Base-by-base conservation (phyloP, 257 asterid genomes). In the Fraxinus excelsior region DNA sequence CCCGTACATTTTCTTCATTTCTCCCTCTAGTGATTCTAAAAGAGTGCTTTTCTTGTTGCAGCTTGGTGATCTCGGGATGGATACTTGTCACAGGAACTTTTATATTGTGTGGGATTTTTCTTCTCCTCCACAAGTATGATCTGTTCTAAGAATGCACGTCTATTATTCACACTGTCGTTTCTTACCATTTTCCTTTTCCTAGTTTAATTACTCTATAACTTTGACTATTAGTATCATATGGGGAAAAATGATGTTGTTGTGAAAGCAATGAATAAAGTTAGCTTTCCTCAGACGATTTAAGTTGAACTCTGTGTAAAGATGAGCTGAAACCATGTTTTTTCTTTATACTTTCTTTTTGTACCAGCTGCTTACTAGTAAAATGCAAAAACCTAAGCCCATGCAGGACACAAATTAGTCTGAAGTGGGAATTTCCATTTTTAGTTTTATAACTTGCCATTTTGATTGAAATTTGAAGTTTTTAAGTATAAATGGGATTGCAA, bases 41-140 rank as follows among this genome's bases (percentile, higher is more conserved):
- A 0, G 9, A 31, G 0, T 69, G 58, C 71, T 78, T 74, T 77
- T 71, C 12, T 75, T 75, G 79, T 84, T 88, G 88, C 96, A 94
- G 98, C 71, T 81, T 94, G 93, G 97, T 92, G 78, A 73, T 92
- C 62, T 21, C 82, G 18, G 97, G 97, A 76, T 94, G 98, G 98
- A 88, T 94, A 88, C 92, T 94, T 56, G 96, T 94, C 71, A 86
- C 98, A 0, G 95, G 88, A 76, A 94, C 97, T 51, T 94, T 94
- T 84, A 74, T 94, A 71, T 76, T 94, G 70, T 94, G 98, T 71
- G 97, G 97, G 82, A 49, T 94, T 74, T 94, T 94, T 82, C 96
- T 94, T 76, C 84, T 94, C 67, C 97, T 92, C 67, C 98, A 94
- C 89, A 92, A 94, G 98, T 94, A 82, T 18, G 91, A 74, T 51